Conservation (phyloP, 2,329 filamentous ascomycete species). For the Eutypella sp. region DNA sequence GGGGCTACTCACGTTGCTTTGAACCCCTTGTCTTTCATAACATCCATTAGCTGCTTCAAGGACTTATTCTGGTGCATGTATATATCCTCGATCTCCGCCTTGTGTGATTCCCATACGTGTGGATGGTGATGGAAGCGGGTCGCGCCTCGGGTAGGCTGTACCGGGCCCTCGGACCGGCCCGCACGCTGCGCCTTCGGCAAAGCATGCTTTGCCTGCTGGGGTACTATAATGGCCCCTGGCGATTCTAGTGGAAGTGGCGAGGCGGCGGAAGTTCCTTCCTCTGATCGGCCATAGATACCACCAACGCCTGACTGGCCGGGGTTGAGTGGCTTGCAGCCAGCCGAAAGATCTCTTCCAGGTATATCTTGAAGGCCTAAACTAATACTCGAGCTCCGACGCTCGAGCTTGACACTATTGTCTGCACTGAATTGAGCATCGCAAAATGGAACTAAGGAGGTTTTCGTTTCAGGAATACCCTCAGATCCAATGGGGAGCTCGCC, state of each 20-base stretch:
- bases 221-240: background rate
- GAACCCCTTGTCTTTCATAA: conserved; percentile 17
- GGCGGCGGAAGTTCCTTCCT: conserved; percentile 3
- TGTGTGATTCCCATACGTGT: conserved; percentile 16
- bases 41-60: conserved; percentile 14
- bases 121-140: conserved; percentile 10
- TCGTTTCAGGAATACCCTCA: background rate
- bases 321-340: conserved; percentile 3
- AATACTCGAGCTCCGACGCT: conserved; percentile 7
- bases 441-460: background rate
- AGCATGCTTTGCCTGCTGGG: background rate
- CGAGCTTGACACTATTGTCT: conserved; percentile 7
- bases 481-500: background rate
- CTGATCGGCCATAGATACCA: conserved; percentile 2
- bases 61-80: conserved; percentile 18
- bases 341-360: conserved; percentile 3
- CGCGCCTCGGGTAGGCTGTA: background rate
- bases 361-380: conserved; percentile 5
- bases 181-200: background rate
- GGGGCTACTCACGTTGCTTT: conserved; percentile 16
- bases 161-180: background rate
- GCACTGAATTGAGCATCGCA: too few species aligned
- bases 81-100: conserved; percentile 16
- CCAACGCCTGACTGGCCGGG: background rate
- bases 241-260: conserved; percentile 3